phyloP scores from a whole-genome alignment of 345 rosid species.

The Litchi chinensis region DNA sequence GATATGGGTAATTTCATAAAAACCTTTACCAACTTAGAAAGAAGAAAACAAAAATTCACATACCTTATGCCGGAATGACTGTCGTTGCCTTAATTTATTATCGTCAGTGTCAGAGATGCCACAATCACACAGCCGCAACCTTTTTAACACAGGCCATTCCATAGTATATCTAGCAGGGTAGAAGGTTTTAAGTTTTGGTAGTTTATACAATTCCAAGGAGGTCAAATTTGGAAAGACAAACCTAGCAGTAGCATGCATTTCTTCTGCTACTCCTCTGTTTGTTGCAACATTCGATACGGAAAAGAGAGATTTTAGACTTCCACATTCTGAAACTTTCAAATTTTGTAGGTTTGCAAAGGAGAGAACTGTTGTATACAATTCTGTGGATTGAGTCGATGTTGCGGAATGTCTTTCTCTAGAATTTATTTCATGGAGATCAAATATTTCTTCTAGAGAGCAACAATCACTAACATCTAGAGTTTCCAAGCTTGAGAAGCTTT shows the following conservation, averaged over 20 bases:
- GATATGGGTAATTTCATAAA: no score
- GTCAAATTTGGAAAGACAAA: constrained; percentile 22
- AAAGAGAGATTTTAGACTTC: constrained; percentile 16
- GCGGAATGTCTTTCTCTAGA: background rate
- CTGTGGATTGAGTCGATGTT: background rate
- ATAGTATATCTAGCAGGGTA: constrained; percentile 5
- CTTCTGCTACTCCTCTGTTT: background rate
- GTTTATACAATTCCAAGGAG: background rate
- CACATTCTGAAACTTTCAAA: background rate
- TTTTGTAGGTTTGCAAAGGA: background rate
- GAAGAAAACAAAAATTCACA: background rate
- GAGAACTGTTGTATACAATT: no score
- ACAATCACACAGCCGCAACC: background rate
- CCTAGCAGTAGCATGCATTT: background rate
- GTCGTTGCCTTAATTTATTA: background rate
- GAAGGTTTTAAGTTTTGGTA: constrained; percentile 19
- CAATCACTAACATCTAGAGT: background rate
- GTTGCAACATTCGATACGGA: constrained; percentile 4
- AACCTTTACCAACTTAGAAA: background rate
- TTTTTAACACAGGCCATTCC: constrained; percentile 25
- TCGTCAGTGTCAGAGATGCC: background rate
- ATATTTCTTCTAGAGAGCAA: constrained; percentile 12
- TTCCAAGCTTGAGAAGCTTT: constrained; percentile 6
- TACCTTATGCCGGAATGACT: background rate
- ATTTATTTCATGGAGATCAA: background rate